phyloP scores from a whole-genome alignment of 768 basidiomycete species.

The Trametes villosa region DNA sequence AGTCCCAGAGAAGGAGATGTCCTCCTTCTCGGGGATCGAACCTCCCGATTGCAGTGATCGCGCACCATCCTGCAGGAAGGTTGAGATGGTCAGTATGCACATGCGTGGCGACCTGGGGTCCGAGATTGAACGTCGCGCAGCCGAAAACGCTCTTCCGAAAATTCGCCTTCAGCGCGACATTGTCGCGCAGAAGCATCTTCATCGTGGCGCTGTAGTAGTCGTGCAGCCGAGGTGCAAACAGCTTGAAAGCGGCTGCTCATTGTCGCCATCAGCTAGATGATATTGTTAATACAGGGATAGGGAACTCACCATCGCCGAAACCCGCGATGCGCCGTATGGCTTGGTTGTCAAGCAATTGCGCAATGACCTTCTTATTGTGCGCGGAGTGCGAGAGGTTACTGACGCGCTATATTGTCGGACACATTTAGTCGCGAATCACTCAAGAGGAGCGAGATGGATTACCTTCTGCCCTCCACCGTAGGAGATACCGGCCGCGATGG shows the following conservation, averaged over 20 bases:
- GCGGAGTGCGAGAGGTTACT: not conserved
- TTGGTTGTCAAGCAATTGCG: not conserved
- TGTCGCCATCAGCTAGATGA: not conserved
- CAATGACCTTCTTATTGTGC: not conserved
- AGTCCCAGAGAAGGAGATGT: slow-evolving; percentile 38
- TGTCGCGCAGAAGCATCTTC: not conserved
- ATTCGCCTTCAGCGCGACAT: slow-evolving; percentile 4
- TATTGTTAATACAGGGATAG: not conserved
- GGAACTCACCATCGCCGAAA: not conserved
- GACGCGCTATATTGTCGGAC: not conserved
- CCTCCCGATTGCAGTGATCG: slow-evolving; percentile 34
- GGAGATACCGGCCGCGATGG: slow-evolving; percentile 31
- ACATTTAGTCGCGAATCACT: not conserved
- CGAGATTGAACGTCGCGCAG: slow-evolving; percentile 37
- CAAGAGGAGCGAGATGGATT: not conserved
- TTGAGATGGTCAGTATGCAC: slow-evolving; percentile 38
- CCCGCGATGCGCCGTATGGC: not conserved
- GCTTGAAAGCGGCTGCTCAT: not conserved
- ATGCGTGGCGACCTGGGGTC: slow-evolving; percentile 12
- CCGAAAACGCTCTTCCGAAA: slow-evolving; percentile 36
- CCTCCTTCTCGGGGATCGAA: slow-evolving; percentile 37
- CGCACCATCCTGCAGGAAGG: slow-evolving; percentile 38
- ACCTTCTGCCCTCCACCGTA: slow-evolving; percentile 36
- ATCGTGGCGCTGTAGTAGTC: not conserved
- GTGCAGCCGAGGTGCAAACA: not conserved